Base-by-base conservation (phyloP, 1,284 basidiomycete genomes). In the Thelephora terrestris region DNA sequence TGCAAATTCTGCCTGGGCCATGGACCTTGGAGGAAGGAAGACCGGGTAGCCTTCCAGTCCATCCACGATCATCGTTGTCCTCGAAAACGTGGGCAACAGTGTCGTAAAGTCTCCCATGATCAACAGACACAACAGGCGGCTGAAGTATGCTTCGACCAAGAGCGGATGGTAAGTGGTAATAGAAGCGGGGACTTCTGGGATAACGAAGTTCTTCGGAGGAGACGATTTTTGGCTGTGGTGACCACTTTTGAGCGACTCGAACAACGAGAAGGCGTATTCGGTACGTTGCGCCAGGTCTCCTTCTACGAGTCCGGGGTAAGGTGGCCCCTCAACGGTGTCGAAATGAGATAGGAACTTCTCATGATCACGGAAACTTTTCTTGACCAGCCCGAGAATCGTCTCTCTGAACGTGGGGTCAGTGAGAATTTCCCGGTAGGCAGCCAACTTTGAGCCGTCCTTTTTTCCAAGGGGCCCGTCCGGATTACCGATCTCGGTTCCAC, bases 91-190 rank as follows among this genome's bases (percentile, higher is more conserved):
- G 7, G 73, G 71, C 6, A 86, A 64, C 18, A 88, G 66, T 7
- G 65, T 63, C 5, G 70, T 58, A 56, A 90, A 79, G 53, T 89
- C 83, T 2, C 79, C 86, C 10, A 89, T 74, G 70, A 91, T 74
- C 48, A 91, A 68, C 45, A 77, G 68, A 53, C 78, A 79, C 51
- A 88, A 69, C 27, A 91, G 69, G 47, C 88, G 70, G 52, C 76
- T 84, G 66, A 84, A 91, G 59, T 86, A 81, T 5, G 86, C 79
- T 61, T 91, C 88, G 50, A 90, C 81, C 45, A 91, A 75, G 32
- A 91, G 71, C 7, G 88, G 88, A 56, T 91, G 88, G 59, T 91
- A 91, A 1, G 87, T 88, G 48, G 88, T 86, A 65, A 86, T 83
- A 58, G 75, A 72, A 23, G 78, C 62, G 1, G 75, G 72, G 5